phyloP scores from a whole-genome alignment of 495 filamentous ascomycete genomes.

The Hamigera avellanea region DNA sequence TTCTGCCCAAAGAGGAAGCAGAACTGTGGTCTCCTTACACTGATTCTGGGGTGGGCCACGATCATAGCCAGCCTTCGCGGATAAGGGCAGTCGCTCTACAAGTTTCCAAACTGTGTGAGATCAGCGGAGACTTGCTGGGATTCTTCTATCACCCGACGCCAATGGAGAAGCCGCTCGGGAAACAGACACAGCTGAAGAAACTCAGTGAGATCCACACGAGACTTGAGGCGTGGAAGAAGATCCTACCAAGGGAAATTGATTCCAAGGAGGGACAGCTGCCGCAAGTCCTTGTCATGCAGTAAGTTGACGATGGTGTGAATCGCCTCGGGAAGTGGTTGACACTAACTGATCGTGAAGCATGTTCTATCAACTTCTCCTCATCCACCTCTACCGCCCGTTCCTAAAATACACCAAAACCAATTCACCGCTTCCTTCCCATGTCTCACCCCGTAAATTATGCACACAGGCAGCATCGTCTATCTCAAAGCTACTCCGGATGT shows the following conservation, averaged over 20 bases:
- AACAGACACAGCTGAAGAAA: constrained; percentile 82
- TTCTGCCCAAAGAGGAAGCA: constrained; percentile 81
- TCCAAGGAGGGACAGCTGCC: constrained; percentile 83
- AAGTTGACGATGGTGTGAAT: constrained; percentile 26
- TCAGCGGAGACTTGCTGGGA: constrained; percentile 78
- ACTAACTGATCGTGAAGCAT: constrained; percentile 49
- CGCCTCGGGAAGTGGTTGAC: background rate
- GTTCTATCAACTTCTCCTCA: constrained; percentile 94
- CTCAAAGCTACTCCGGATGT: constrained; percentile 83
- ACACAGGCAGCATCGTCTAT: constrained; percentile 79
- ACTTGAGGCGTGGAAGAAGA: constrained; percentile 83
- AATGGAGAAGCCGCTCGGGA: constrained; percentile 44
- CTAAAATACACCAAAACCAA: constrained; percentile 73
- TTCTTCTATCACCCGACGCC: constrained; percentile 82
- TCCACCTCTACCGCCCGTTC: constrained; percentile 94
- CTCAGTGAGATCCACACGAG: constrained; percentile 82
- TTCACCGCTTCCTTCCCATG: constrained; percentile 75
- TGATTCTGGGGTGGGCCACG: constrained; percentile 60
- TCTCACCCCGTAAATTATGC: constrained; percentile 84
- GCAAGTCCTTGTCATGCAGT: constrained; percentile 91
- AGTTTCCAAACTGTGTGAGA: constrained; percentile 76
- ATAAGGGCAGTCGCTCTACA: constrained; percentile 76
- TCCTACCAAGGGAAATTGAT: constrained; percentile 77
- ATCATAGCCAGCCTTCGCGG: constrained; percentile 66
- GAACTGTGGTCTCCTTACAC: constrained; percentile 83